Conservation (phyloP, 1,284 basidiomycete species). For the Apiotrichum gamsii region DNA sequence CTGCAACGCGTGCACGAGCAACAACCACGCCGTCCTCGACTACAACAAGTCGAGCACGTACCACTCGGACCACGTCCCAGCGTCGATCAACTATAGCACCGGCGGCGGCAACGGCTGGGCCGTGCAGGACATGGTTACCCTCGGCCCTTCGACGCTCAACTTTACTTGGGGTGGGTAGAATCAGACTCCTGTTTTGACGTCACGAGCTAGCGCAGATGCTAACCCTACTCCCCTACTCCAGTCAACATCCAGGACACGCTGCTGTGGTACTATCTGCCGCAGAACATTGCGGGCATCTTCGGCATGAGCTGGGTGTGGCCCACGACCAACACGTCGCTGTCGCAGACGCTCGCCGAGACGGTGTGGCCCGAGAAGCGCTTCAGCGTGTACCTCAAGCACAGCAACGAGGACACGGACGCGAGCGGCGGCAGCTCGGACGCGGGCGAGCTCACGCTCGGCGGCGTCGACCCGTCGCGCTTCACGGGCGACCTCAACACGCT, state of each 20-base stretch:
- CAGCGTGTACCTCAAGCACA: slow-evolving; percentile 26
- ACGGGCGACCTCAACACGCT: slow-evolving; percentile 68
- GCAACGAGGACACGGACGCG: not conserved
- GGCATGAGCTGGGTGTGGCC: not conserved
- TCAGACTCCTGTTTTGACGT: not conserved
- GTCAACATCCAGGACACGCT: slow-evolving; percentile 46
- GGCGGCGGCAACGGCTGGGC: not conserved
- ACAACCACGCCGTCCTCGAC: not conserved
- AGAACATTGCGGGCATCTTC: not conserved
- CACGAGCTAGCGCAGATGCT: too few species aligned
- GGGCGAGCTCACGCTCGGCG: slow-evolving; percentile 1
- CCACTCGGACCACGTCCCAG: slow-evolving; percentile 36
- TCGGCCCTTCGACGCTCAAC: slow-evolving; percentile 68
- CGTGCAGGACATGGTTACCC: not conserved
- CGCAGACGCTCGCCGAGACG: not conserved
- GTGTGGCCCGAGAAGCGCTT: not conserved
- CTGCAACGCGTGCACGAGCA: not conserved
- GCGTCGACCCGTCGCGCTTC: slow-evolving; percentile 56
- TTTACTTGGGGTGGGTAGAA: slow-evolving; percentile 48
- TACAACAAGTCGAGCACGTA: slow-evolving; percentile 57
- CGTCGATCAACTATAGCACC: not conserved
- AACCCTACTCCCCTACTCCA: slow-evolving; percentile 49
- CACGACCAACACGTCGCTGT: not conserved
- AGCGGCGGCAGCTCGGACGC: not conserved
- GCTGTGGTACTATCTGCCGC: not conserved